Percentiles rank a stretch among this genome's conserved stretches.
Conservation (phyloP, 176 grass and related monocot species). For the Bolboschoenus planiculmis region DNA sequence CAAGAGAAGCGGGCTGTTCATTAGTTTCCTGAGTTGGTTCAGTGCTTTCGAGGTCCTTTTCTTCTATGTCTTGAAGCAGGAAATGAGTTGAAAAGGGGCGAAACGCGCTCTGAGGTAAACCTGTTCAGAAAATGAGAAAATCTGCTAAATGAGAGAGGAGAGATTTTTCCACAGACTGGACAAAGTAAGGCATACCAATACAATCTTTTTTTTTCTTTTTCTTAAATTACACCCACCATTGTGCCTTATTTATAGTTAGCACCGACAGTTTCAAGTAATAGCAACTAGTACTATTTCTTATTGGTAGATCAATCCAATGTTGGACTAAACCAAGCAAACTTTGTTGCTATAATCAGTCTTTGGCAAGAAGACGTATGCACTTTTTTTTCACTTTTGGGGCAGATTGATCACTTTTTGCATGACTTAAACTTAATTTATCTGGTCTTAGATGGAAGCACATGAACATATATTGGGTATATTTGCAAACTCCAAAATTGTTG, state of each 20-base stretch:
- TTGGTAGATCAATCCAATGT: background rate
- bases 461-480: background rate
- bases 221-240: background rate
- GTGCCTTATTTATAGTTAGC: background rate
- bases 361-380: background rate
- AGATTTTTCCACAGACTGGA: background rate
- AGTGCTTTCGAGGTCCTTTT: conserved; percentile 22
- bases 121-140: background rate
- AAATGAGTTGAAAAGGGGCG: conserved; percentile 13
- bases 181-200: background rate
- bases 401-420: background rate
- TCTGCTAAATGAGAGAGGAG: background rate
- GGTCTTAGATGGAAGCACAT: background rate
- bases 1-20: conserved; percentile 37
- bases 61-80: conserved; percentile 39
- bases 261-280: background rate
- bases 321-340: background rate
- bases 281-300: background rate
- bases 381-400: background rate
- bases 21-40: background rate
- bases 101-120: background rate
- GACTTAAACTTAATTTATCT: background rate
- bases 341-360: background rate
- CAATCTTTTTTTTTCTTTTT: background rate
- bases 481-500: background rate